A percentile compares a stretch with the other conserved stretches of the same genome.
These are phyloP conservation scores for Xylaria sp. DNA, from an alignment of 2,329 filamentous ascomycete species.

Conservation along the genomic window DNA sequence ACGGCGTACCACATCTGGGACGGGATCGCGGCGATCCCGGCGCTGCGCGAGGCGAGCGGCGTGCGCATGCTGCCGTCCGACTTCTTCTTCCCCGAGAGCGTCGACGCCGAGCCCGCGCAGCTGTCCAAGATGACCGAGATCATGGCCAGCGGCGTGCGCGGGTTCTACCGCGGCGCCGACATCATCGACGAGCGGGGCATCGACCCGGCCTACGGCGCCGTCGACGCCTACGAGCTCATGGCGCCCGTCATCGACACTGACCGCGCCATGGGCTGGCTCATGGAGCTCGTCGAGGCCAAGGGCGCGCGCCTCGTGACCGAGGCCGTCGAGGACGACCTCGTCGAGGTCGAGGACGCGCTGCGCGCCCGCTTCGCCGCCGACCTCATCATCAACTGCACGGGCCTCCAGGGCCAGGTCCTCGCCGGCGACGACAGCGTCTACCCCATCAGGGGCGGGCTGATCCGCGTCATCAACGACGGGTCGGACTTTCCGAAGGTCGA, in stretches of 20 bases:
- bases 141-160: constrained; percentile 41
- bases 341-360: constrained; percentile 40
- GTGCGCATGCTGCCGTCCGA: constrained; percentile 43
- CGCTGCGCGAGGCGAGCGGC: constrained; percentile 38
- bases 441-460: constrained; percentile 46
- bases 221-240: constrained; percentile 48
- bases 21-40: constrained; percentile 40
- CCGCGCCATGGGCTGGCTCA: constrained; percentile 46
- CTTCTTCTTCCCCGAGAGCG: constrained; percentile 43
- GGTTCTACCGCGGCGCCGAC: constrained; percentile 40
- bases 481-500: constrained; percentile 45
- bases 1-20: constrained; percentile 46
- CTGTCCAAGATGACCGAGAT: constrained; percentile 45
- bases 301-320: constrained; percentile 44
- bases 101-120: constrained; percentile 40
- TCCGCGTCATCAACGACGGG: constrained; percentile 51
- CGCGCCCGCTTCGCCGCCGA: constrained; percentile 41
- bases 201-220: constrained; percentile 39
- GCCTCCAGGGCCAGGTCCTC: constrained; percentile 41
- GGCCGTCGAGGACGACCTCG: constrained; percentile 41
- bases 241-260: constrained; percentile 52
- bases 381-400: constrained; percentile 48
- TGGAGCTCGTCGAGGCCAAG: constrained; percentile 44
- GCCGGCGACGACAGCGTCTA: constrained; percentile 45
- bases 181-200: constrained; percentile 42